phyloP scores from a whole-genome alignment of 106 monocot species.

The Acorus calamus region DNA sequence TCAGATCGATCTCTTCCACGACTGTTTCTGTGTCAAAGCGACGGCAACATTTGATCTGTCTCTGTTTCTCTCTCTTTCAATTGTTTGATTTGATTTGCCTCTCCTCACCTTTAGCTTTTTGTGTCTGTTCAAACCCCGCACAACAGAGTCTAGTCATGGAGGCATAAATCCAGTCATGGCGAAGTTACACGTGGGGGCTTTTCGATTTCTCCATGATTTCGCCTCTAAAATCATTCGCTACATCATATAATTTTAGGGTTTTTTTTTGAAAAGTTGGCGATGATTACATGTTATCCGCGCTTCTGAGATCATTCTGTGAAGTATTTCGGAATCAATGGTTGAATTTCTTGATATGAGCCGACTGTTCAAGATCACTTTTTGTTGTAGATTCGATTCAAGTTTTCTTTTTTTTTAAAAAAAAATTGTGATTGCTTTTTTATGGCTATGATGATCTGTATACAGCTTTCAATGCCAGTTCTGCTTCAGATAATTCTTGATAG shows the following conservation, averaged over 20 bases:
- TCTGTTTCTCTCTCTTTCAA: neutral
- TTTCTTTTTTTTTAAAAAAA: no score
- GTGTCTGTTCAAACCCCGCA: neutral
- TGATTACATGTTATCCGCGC: slow-evolving; percentile 11
- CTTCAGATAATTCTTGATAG: slow-evolving; percentile 38
- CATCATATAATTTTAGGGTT: neutral
- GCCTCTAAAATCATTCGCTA: slow-evolving; percentile 14
- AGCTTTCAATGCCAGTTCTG: slow-evolving; percentile 24
- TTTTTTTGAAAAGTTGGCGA: neutral
- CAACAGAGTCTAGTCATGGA: slow-evolving; percentile 11
- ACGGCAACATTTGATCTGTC: slow-evolving; percentile 9
- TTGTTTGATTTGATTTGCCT: neutral
- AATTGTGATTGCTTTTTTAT: no score
- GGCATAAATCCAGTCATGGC: neutral
- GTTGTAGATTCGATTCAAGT: neutral
- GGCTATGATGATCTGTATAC: slow-evolving; percentile 11
- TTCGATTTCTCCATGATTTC: neutral
- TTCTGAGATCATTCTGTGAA: slow-evolving; percentile 5
- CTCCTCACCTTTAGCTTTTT: slow-evolving; percentile 17
- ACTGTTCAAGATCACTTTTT: neutral
- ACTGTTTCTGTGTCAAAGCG: slow-evolving; percentile 29
- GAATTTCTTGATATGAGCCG: slow-evolving; percentile 11
- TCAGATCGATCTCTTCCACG: slow-evolving; percentile 5
- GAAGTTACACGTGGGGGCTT: slow-evolving; percentile 12
- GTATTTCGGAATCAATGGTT: slow-evolving; percentile 5